phyloP scores from a whole-genome alignment of 192 early-diverging fungal species.

The Rhizophagus clarus region DNA sequence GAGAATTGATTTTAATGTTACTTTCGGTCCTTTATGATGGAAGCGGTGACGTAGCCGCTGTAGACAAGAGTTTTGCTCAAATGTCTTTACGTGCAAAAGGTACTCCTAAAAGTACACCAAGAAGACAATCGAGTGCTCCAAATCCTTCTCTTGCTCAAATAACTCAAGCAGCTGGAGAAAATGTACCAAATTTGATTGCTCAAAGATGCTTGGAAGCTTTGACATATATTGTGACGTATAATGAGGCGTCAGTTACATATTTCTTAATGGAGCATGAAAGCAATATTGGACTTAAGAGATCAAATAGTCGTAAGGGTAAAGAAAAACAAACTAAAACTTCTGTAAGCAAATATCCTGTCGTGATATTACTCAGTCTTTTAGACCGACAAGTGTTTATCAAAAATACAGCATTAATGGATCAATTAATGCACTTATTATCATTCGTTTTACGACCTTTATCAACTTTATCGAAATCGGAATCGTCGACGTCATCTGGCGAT shows the following conservation, averaged over 20 bases:
- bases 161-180: slow-evolving; percentile 49
- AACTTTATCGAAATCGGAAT: slow-evolving; percentile 53
- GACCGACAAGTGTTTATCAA: slow-evolving; percentile 82
- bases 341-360: slow-evolving; percentile 66
- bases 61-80: slow-evolving; percentile 77
- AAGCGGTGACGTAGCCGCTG: slow-evolving; percentile 70
- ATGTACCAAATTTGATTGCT: slow-evolving; percentile 86
- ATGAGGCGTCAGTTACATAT: slow-evolving; percentile 75
- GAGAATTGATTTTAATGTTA: slow-evolving; percentile 84
- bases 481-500: slow-evolving; percentile 37
- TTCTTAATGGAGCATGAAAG: slow-evolving; percentile 76
- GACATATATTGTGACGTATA: slow-evolving; percentile 75
- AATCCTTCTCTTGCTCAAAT: slow-evolving; percentile 32
- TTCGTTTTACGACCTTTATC: slow-evolving; percentile 79
- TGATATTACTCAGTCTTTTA: slow-evolving; percentile 81
- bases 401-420: slow-evolving; percentile 82
- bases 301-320: slow-evolving; percentile 67
- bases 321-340: slow-evolving; percentile 62
- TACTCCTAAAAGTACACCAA: slow-evolving; percentile 44
- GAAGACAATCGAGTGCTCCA: slow-evolving; percentile 23
- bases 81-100: slow-evolving; percentile 66
- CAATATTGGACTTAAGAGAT: slow-evolving; percentile 53
- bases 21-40: slow-evolving; percentile 86
- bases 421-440: slow-evolving; percentile 82
- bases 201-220: slow-evolving; percentile 88